Base-by-base conservation (phyloP, 208 protist genomes). In the Leishmania turanica region DNA sequence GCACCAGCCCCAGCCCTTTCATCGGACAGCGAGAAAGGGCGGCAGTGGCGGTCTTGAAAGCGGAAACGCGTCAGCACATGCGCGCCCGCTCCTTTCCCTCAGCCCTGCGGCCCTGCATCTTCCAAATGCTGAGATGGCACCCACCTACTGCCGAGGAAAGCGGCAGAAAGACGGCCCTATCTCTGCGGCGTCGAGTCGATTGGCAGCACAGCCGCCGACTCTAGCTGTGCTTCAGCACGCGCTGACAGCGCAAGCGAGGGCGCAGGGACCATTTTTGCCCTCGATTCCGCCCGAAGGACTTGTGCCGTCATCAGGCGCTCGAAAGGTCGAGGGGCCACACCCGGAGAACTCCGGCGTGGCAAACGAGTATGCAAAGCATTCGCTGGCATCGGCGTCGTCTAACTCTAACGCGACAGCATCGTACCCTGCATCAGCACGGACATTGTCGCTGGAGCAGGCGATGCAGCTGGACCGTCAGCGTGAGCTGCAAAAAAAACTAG, bases 361-460 rank as follows among this genome's bases (percentile, higher is more conserved):
- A 3, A 80, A 49, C 54, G 34, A 37, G 47, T 4, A 17, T 40
- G 66, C 68, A 49, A n/a, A 51, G 34, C 58, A 34, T 17, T 31
- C 4, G 37, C 49, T 75, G 51, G 51, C 40, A 58, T 77, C 79
- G 11, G 47, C 15, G 1, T 2, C 31, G 40, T 24, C 45, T 27
- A 21, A 3, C n/a, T 17, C 15, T 1, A 49, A 69, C 21, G 53
- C 17, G 21, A 27, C 65, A 45, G 19, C 34, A 9, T 69, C 79
- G n/a, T 72, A 54, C n/a, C 66, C 47, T 21, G 56, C 75, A 15
- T 68, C 68, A 40, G 27, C 75, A 13, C 45, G 21, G 40, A 51
- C 80, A 27, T 56, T 40, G 27, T 82, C 84, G 9, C 78, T 90
- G 8, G 77, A 84, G 65, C 75, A 84, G 70, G 78, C 83, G 7